Conservation (phyloP, 768 basidiomycete genomes). For the Hericium alpestre region DNA sequence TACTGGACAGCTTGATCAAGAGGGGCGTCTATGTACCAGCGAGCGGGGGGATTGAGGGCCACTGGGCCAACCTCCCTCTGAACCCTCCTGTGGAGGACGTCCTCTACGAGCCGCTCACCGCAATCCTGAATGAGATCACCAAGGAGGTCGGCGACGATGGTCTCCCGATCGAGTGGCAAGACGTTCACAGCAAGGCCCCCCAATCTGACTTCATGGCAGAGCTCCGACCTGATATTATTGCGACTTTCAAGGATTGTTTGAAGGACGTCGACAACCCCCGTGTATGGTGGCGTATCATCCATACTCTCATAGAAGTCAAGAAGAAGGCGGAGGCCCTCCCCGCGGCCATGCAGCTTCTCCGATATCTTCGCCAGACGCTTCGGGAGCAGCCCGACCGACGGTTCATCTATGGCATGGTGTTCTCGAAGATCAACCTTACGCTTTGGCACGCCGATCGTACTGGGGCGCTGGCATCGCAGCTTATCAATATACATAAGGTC, state of each 20-base stretch:
- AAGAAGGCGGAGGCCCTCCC: background rate
- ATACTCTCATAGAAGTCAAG: background rate
- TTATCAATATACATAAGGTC: background rate
- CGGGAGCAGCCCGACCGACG: background rate
- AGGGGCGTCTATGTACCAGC: background rate
- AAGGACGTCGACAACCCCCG: background rate
- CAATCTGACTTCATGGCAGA: background rate
- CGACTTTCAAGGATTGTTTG: background rate
- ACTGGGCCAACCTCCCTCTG: background rate
- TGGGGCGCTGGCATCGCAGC: background rate
- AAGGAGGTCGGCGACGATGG: background rate
- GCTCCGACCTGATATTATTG: background rate
- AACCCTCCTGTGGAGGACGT: background rate
- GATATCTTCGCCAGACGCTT: background rate
- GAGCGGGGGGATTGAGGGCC: no score
- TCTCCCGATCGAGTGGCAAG: background rate
- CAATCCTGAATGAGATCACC: background rate
- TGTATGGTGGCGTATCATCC: background rate
- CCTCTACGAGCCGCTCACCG: background rate
- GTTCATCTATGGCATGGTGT: background rate
- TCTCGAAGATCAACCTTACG: background rate
- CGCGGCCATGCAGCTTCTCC: background rate
- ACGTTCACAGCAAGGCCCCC: background rate
- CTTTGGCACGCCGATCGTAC: constrained; percentile 1
- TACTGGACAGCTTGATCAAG: background rate